Conservation (phyloP, 2,329 filamentous ascomycete genomes). For the Mariannaea sp. region DNA sequence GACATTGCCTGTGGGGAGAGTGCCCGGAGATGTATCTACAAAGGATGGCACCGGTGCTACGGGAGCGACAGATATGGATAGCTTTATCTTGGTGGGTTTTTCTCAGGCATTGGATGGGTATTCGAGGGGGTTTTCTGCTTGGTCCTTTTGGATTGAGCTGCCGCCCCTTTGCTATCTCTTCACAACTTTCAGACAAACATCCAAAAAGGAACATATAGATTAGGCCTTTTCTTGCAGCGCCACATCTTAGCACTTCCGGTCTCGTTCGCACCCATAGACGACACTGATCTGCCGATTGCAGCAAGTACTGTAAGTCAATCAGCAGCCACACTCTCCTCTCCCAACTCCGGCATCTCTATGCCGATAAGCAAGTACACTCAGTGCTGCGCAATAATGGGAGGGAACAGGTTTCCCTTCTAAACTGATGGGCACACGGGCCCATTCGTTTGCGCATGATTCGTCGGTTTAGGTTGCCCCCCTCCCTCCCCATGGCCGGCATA, state of each 20-base stretch:
- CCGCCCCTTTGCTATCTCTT: no score
- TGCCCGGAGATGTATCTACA: background rate
- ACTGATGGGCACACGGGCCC: background rate
- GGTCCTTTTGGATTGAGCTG: constrained; percentile 7
- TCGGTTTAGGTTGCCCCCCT: no score
- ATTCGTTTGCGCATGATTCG: background rate
- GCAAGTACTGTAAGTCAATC: background rate
- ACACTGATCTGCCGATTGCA: constrained; percentile 6
- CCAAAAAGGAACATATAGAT: no score
- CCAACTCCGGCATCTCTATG: background rate
- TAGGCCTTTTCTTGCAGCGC: no score
- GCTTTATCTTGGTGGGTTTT: background rate
- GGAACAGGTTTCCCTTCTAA: background rate
- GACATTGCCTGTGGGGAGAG: background rate
- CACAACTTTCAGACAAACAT: no score
- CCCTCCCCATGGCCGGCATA: background rate
- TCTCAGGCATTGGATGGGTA: background rate
- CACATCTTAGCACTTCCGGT: background rate
- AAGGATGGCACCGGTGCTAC: no score
- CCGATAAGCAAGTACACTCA: background rate
- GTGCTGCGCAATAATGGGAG: background rate
- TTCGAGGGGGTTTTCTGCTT: background rate
- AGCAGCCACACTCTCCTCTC: background rate
- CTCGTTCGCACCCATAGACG: background rate
- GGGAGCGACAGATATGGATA: background rate